Evolutionary conservation across 2,329 filamentous ascomycete species (phyloP), one percentile per base, ranked within the genome.

Genomic region (Neonectria faginata): DNA sequence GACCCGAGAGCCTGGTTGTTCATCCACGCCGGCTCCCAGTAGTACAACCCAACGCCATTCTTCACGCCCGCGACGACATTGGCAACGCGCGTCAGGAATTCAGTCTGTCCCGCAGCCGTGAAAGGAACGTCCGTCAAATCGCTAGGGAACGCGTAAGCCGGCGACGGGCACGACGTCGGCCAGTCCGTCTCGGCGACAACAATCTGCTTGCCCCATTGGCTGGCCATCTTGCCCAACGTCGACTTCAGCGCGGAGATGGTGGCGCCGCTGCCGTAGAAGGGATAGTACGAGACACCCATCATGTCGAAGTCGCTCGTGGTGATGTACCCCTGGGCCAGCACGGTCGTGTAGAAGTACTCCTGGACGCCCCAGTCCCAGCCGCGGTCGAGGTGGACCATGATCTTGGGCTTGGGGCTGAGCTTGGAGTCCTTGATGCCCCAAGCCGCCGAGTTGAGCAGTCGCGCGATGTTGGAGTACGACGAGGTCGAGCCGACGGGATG

Each of bases 1-100:
- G 88, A 91, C 2, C 90, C 90, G 56, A 92, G 76, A 0, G 77
- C 84, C 11, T 85, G 84, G 76, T 92, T 92, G 45, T 88, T 82
- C 66, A 92, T 81, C 89, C 89, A 93, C 0, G 86, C 88, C 0
- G 90, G 90, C 75, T 93, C 91, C 91, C 91, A 93, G 69, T 92
- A 93, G 66, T 90, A 92, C 8, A 93, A 48, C 0, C 90, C 91
- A 29, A 80, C 77, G 0, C 89, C 89, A 1, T 84, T 83, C 1
- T 77, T 81, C 0, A 88, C 84, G 1, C 78, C 82, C 1, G 81
- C 79, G 0, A 92, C 84, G 1, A 88, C 80, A 1, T 79, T 79
- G 0, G 88, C 89, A 18, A 93, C 82, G 62, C 85, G 79, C 76
- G 86, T 80, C 57, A 93, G 77, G 77, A 88, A 93, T 2, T 81